Evolutionary conservation across 2,329 filamentous ascomycete species (phyloP).

Genomic region (Colletotrichum coccodes): DNA sequence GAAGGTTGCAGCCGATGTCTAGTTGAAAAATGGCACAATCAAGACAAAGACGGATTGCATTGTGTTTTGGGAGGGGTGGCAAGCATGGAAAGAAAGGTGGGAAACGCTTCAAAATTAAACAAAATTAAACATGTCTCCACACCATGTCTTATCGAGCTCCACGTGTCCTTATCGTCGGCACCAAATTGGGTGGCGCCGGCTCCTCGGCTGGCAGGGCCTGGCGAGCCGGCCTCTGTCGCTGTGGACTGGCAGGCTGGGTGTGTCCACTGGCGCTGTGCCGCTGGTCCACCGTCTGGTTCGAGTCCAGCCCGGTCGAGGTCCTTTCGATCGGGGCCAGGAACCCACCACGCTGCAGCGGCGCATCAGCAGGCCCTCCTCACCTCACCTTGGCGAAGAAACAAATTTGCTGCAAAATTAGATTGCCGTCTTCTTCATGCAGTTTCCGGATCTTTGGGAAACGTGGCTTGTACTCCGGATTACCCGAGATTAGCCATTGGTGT

Average conservation of each 20-base stretch:
- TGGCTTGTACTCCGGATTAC: background rate
- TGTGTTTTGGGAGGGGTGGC: background rate
- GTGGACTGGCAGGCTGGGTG: too few relatives aligned
- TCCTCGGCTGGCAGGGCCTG: conserved; percentile 22
- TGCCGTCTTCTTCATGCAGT: background rate
- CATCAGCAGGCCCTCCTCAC: background rate
- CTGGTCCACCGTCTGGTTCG: background rate
- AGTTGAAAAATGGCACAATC: background rate
- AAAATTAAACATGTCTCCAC: background rate
- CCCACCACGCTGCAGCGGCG: background rate
- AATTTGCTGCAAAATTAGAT: background rate
- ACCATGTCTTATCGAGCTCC: conserved; percentile 24
- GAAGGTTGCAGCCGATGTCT: background rate
- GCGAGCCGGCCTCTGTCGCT: conserved; percentile 16
- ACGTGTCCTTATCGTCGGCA: conserved; percentile 29
- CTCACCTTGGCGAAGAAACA: background rate
- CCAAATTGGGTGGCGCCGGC: conserved; percentile 11
- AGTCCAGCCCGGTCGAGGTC: background rate
- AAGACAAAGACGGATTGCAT: background rate
- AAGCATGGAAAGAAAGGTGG: background rate
- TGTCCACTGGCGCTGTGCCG: conserved; percentile 1
- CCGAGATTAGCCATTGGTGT: too few relatives aligned
- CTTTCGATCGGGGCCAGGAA: background rate
- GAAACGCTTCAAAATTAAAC: conserved; percentile 7
- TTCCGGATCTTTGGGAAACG: background rate